Evolutionary conservation across 768 basidiomycete species (phyloP), one percentile per base, ranked within the genome.

Genomic region (Tubosaeta sp.): DNA sequence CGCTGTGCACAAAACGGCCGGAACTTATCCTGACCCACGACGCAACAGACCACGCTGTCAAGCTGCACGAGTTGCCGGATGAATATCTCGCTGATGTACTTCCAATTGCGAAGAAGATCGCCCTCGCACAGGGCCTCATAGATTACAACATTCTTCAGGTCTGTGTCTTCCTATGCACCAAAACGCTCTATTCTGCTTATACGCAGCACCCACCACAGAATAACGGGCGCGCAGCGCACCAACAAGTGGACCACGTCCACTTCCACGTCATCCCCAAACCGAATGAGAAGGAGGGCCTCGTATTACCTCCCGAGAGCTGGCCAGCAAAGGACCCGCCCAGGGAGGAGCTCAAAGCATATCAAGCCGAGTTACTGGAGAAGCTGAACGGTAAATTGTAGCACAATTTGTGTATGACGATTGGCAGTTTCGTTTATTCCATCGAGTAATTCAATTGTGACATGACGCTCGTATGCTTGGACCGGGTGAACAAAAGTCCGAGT

Each of bases 241-340:
- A 82, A 72, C 74, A 80, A 47, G 91, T 95, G 26, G 80, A 84
- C 50, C 93, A 95, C 61, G 91, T 93, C 13, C 92, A 95, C 67
- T 93, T 93, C 72, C 93, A 97, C 62, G 78, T 97, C 59, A 95
- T 97, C 55, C 94, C 95, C 4, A 97, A 97, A 67, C 91, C 89
- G 6, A 79, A 84, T 42, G 65, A 78, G 5, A 33, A 9, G 0
- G 83, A 88, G 59, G 95, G 95, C 5, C 77, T 99, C 26, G 82
- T 82, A 12, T 72, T 97, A 50, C 82, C 4, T 6, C 29, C 48
- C 0, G 48, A 45, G 31, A 44, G 80, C 16, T 97, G 95, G 95
- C 65, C 65, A 2, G 43, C 59, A n/a, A 19, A 59, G 55, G 52
- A 43, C 2, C 49, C 56, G 0, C 22, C 49, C 11, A 47, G 56